These are phyloP conservation scores for Fusarium scirpi DNA, from an alignment of 2,329 filamentous ascomycete species.

Conservation along the genomic window DNA sequence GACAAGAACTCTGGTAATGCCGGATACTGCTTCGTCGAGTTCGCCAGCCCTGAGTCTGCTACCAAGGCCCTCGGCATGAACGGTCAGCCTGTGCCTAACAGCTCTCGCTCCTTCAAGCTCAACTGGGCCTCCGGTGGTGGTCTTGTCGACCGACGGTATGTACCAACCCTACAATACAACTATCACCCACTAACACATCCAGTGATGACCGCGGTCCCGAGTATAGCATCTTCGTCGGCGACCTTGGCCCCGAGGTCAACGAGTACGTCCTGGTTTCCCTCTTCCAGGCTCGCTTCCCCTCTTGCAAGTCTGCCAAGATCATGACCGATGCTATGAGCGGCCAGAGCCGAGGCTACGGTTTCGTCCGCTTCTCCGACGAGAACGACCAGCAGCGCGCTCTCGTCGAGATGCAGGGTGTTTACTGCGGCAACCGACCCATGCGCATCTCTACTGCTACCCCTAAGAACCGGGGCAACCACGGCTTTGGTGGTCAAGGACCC, in stretches of 20 bases:
- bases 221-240: constrained; percentile 97
- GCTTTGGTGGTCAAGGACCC: constrained; percentile 56
- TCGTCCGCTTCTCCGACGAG: constrained; percentile 96
- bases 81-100: constrained; percentile 91
- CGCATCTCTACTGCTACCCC: constrained; percentile 97
- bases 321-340: constrained; percentile 99
- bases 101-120: constrained; percentile 94
- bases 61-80: constrained; percentile 92
- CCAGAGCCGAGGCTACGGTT: constrained; percentile 97
- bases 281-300: constrained; percentile 95
- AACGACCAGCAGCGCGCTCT: constrained; percentile 95
- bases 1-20: constrained; percentile 99
- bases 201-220: constrained; percentile 97
- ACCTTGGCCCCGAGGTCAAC: constrained; percentile 97
- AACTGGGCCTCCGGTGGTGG: constrained; percentile 99
- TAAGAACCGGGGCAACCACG: constrained; percentile 76
- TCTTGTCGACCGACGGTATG: constrained; percentile 89
- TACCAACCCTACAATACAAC: constrained; percentile 5
- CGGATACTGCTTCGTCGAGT: constrained; percentile 99
- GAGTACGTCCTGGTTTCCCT: constrained; percentile 97
- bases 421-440: constrained; percentile 99
- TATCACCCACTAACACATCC: background rate
- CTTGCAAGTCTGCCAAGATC: constrained; percentile 99
- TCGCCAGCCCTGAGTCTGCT: constrained; percentile 83
- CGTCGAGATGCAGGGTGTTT: constrained; percentile 98